Percentiles rank a stretch among this genome's conserved stretches.
Evolutionary conservation across 2,329 filamentous ascomycete species (phyloP).

Genomic region (Fusarium pininemorale): DNA sequence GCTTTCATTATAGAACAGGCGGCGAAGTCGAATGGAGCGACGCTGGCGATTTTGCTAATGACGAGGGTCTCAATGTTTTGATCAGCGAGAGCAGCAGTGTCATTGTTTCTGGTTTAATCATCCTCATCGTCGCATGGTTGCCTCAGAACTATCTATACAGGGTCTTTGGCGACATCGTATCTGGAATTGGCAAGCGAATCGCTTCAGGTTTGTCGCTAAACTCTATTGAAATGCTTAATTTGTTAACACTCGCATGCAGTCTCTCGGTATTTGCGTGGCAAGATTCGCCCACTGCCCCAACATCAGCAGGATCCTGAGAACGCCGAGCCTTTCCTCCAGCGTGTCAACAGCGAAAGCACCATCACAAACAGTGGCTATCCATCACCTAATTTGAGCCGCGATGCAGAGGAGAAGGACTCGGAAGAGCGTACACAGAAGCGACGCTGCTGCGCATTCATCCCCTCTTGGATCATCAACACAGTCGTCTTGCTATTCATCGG

Average conservation of each 20-base stretch:
- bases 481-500: slow-evolving; percentile 31
- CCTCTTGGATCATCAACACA: slow-evolving; percentile 18
- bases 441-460: slow-evolving; percentile 16
- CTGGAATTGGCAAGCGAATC: slow-evolving; percentile 23
- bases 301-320: slow-evolving; percentile 31
- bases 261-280: slow-evolving; percentile 20
- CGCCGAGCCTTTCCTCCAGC: slow-evolving; percentile 24
- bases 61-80: slow-evolving; percentile 44
- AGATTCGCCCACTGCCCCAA: slow-evolving; percentile 21
- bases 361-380: background rate
- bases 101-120: slow-evolving; percentile 28
- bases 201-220: slow-evolving; percentile 35
- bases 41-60: slow-evolving; percentile 41
- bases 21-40: slow-evolving; percentile 46
- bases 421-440: background rate
- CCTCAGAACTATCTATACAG: slow-evolving; percentile 35
- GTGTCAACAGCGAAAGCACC: slow-evolving; percentile 8
- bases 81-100: slow-evolving; percentile 42
- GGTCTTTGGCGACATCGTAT: slow-evolving; percentile 33
- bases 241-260: slow-evolving; percentile 14
- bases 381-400: slow-evolving; percentile 2
- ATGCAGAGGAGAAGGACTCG: slow-evolving; percentile 14
- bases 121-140: slow-evolving; percentile 38
- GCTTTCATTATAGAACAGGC: slow-evolving; percentile 45
- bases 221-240: background rate